These are phyloP conservation scores for Myxozyma monticola DNA, from an alignment of 805 yeast species.

Conservation along the genomic window DNA sequence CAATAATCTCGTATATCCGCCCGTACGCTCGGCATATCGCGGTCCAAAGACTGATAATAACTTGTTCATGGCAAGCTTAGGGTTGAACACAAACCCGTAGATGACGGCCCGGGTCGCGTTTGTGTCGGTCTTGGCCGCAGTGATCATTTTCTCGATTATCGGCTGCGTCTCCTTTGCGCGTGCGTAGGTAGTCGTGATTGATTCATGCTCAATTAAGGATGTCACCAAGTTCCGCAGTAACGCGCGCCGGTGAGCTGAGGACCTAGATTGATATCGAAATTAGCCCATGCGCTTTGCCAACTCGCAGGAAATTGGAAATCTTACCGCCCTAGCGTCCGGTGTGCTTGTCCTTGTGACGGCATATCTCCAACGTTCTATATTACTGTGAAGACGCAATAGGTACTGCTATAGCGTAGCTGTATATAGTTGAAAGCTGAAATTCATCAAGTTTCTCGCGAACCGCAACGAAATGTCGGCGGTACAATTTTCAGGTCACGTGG, in stretches of 20 bases:
- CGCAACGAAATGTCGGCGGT: too few species aligned
- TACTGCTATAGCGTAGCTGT: too few species aligned
- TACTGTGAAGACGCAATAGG: too few species aligned
- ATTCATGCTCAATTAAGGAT: conserved; percentile 67
- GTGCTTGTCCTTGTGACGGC: conserved; percentile 31
- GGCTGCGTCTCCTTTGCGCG: conserved; percentile 71
- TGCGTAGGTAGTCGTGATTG: conserved; percentile 69
- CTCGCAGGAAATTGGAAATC: conserved; percentile 1
- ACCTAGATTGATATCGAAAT: not conserved
- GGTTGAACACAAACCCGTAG: conserved; percentile 49
- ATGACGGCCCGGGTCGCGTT: conserved; percentile 35
- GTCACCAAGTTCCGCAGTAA: conserved; percentile 61
- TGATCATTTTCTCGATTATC: conserved; percentile 62
- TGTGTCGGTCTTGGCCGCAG: conserved; percentile 51
- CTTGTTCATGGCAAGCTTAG: conserved; percentile 57
- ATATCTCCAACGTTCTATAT: too few species aligned
- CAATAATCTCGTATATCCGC: conserved; percentile 85
- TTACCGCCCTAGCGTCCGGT: conserved; percentile 26
- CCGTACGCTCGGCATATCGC: conserved; percentile 61
- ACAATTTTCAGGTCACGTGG: too few species aligned
- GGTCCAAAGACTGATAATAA: conserved; percentile 63
- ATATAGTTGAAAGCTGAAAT: too few species aligned
- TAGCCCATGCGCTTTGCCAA: not conserved
- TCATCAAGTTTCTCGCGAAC: too few species aligned
- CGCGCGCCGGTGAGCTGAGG: conserved; percentile 26